phyloP scores from a whole-genome alignment of 2,329 filamentous ascomycete species.

The Nannizziopsis barbatae region DNA sequence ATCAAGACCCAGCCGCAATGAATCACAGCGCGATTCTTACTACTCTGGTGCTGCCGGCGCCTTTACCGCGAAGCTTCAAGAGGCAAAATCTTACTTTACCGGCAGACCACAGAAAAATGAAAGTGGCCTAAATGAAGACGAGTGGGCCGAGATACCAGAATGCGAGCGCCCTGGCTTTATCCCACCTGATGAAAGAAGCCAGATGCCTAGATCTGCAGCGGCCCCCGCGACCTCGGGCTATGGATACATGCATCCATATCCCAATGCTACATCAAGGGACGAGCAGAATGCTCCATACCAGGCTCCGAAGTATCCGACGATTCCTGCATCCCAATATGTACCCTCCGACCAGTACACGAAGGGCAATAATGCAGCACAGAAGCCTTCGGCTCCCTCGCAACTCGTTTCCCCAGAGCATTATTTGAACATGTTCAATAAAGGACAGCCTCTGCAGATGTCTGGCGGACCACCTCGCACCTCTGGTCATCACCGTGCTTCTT shows the following conservation, averaged over 20 bases:
- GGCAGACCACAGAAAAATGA: conserved; percentile 14
- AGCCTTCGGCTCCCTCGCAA: conserved; percentile 19
- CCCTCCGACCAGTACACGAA: conserved; percentile 11
- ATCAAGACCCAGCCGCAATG: conserved; percentile 1
- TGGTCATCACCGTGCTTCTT: conserved; percentile 26
- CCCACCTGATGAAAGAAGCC: conserved; percentile 21
- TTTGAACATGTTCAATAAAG: conserved; percentile 3
- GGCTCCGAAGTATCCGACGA: conserved; percentile 14
- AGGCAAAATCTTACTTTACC: conserved; percentile 6
- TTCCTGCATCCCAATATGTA: conserved; percentile 26
- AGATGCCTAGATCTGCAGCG: conserved; percentile 1
- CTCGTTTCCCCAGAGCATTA: conserved; percentile 20
- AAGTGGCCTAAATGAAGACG: conserved; percentile 13
- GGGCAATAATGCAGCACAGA: not conserved
- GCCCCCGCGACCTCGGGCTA: conserved; percentile 24
- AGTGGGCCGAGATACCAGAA: conserved; percentile 32
- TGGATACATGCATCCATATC: conserved; percentile 14
- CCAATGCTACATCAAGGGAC: conserved; percentile 15
- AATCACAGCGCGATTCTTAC: conserved; percentile 4
- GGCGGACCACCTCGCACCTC: conserved; percentile 7
- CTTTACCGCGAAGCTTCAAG: conserved; percentile 2
- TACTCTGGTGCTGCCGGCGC: not conserved
- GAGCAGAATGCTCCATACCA: not conserved
- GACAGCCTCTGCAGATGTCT: conserved; percentile 17
- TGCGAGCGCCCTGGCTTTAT: conserved; percentile 34